Evolutionary conservation across 768 basidiomycete genomes (phyloP).

Genomic region (Inosperma sp.): DNA sequence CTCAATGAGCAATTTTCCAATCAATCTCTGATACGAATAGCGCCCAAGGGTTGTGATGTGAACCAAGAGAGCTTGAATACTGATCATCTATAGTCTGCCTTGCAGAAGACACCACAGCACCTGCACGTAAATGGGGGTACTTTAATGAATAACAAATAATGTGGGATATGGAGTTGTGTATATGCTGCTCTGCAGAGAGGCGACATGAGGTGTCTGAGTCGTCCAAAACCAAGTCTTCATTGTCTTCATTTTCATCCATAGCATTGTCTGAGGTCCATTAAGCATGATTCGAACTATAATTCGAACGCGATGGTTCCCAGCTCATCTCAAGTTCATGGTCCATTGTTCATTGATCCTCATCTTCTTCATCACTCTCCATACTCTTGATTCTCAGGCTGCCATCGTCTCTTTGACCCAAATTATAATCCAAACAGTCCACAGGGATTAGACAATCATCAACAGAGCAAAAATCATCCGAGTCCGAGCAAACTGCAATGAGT

Average conservation of each 20-base stretch:
- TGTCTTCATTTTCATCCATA: not conserved
- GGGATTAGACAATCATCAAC: not conserved
- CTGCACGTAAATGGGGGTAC: slow-evolving; percentile 5
- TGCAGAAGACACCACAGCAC: not conserved
- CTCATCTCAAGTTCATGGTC: slow-evolving; percentile 8
- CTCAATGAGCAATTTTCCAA: slow-evolving; percentile 30
- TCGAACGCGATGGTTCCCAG: not conserved
- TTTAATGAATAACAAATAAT: slow-evolving; percentile 4
- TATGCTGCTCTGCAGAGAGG: not conserved
- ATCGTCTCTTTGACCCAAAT: slow-evolving; percentile 1
- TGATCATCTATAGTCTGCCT: not conserved
- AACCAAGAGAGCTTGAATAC: slow-evolving; percentile 1
- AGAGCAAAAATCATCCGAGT: not conserved
- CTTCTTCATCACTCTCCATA: not conserved
- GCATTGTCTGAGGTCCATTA: too few relatives aligned
- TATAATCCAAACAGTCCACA: not conserved
- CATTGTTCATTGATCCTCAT: not conserved
- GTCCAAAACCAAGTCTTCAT: slow-evolving; percentile 6
- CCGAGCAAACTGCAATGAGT: not conserved
- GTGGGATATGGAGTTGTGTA: not conserved
- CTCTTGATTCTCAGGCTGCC: not conserved
- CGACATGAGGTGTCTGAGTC: not conserved
- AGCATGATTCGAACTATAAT: not conserved
- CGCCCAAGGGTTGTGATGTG: slow-evolving; percentile 7
- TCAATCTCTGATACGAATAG: slow-evolving; percentile 27